phyloP scores from a whole-genome alignment of 1,284 basidiomycete species.

The Rhodotorula sp. region DNA sequence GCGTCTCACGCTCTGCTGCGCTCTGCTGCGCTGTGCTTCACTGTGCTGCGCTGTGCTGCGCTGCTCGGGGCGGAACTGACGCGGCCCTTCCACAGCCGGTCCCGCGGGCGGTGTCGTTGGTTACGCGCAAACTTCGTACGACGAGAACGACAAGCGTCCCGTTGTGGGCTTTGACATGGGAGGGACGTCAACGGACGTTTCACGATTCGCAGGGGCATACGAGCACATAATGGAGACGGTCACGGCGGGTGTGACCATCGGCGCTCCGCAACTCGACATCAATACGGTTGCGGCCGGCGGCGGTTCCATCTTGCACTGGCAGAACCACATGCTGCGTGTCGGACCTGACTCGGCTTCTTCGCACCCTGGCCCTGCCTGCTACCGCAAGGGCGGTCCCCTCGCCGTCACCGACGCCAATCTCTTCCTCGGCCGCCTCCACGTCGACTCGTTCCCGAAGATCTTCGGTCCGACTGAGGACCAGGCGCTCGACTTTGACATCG shows the following conservation, averaged over 20 bases:
- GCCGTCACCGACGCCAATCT: slow-evolving; percentile 87
- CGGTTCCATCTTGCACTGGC: slow-evolving; percentile 76
- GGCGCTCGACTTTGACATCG: slow-evolving; percentile 71
- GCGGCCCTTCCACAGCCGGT: slow-evolving; percentile 51
- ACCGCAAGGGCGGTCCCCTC: slow-evolving; percentile 76
- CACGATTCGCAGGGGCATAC: slow-evolving; percentile 78
- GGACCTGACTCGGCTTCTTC: slow-evolving; percentile 63
- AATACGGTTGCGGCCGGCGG: slow-evolving; percentile 76
- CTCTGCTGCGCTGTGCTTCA: slow-evolving; percentile 78
- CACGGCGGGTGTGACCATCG: slow-evolving; percentile 84
- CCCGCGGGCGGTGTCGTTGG: slow-evolving; percentile 88
- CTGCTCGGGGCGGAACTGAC: too few relatives aligned
- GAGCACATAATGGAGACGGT: slow-evolving; percentile 88
- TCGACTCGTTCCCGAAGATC: slow-evolving; percentile 64
- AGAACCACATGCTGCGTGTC: slow-evolving; percentile 60
- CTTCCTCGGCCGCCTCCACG: slow-evolving; percentile 76
- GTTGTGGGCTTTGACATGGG: slow-evolving; percentile 64
- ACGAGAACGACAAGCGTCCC: slow-evolving; percentile 63
- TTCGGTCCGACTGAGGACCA: slow-evolving; percentile 84
- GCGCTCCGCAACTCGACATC: slow-evolving; percentile 66
- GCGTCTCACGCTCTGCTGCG: slow-evolving; percentile 46
- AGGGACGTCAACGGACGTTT: slow-evolving; percentile 46
- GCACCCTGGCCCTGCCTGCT: slow-evolving; percentile 67
- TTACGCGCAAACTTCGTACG: slow-evolving; percentile 80
- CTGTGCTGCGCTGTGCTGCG: neutral